phyloP scores from a whole-genome alignment of 345 rosid genomes.

The Geranium brycei region DNA sequence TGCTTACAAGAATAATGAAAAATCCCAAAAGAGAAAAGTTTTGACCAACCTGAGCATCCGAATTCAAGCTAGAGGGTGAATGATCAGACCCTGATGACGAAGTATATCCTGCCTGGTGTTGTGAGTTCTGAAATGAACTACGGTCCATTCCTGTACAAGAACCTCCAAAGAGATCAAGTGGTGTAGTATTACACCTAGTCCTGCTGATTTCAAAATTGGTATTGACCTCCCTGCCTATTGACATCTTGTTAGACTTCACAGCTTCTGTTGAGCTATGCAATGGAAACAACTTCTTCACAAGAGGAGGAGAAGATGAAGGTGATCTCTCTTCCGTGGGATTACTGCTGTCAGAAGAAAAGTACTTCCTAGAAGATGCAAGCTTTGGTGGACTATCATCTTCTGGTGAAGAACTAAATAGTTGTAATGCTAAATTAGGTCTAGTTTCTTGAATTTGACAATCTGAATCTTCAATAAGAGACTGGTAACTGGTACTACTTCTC shows the following conservation, averaged over 20 bases:
- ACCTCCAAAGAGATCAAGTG: constrained; percentile 65
- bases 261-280: constrained; percentile 48
- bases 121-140: constrained; percentile 35
- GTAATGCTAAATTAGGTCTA: constrained; percentile 52
- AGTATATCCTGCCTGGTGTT: constrained; percentile 53
- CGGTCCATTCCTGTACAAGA: constrained; percentile 32
- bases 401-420: constrained; percentile 65
- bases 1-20: neutral
- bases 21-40: too few species aligned
- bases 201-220: constrained; percentile 28
- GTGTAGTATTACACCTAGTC: constrained; percentile 23
- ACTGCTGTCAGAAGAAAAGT: constrained; percentile 87
- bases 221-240: constrained; percentile 24
- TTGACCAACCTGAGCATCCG: constrained; percentile 59
- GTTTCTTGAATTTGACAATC: constrained; percentile 50
- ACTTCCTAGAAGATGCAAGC: constrained; percentile 53
- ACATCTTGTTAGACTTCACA: constrained; percentile 35
- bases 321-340: constrained; percentile 66
- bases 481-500: constrained; percentile 60
- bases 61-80: constrained; percentile 65
- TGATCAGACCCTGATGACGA: constrained; percentile 88
- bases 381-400: constrained; percentile 60
- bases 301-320: constrained; percentile 69
- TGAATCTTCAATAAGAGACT: constrained; percentile 60
- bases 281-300: constrained; percentile 64